phyloP scores from a whole-genome alignment of 2,329 filamentous ascomycete species.

The Coleophoma cylindrospora region DNA sequence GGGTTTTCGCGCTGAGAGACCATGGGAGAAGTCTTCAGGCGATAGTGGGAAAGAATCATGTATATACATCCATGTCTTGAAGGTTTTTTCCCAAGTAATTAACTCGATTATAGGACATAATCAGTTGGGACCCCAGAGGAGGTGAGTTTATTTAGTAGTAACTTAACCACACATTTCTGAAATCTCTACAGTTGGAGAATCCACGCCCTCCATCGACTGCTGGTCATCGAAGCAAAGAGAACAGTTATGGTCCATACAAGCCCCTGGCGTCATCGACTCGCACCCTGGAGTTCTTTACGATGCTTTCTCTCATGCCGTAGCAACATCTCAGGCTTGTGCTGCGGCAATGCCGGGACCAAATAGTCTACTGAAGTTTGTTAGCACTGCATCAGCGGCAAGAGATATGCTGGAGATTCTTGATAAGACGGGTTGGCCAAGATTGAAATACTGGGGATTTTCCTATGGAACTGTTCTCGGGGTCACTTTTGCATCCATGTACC shows the following conservation, averaged over 20 bases:
- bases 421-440: slow-evolving; percentile 20
- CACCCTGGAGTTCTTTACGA: slow-evolving; percentile 42
- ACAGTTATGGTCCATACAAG: slow-evolving; percentile 39
- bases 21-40: slow-evolving; percentile 30
- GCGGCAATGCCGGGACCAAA: neutral
- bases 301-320: slow-evolving; percentile 36
- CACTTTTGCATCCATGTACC: slow-evolving; percentile 39
- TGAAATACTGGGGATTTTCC: slow-evolving; percentile 46
- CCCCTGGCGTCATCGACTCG: slow-evolving; percentile 38
- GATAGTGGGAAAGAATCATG: slow-evolving; percentile 41
- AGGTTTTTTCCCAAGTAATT: too few species aligned
- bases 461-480: slow-evolving; percentile 41
- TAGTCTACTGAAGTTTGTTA: slow-evolving; percentile 7
- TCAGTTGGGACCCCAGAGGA: slow-evolving; percentile 47
- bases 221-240: slow-evolving; percentile 38
- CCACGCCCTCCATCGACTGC: slow-evolving; percentile 42
- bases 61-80: slow-evolving; percentile 6
- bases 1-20: slow-evolving; percentile 16
- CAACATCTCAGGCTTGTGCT: slow-evolving; percentile 37
- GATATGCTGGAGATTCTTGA: slow-evolving; percentile 29
- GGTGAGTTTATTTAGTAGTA: slow-evolving; percentile 19
- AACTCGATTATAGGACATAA: slow-evolving; percentile 33
- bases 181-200: slow-evolving; percentile 33
- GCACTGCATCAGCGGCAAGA: slow-evolving; percentile 24
- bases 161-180: neutral